Evolutionary conservation across 2,329 filamentous ascomycete species (phyloP), one percentile per base, ranked within the genome.

Genomic region (Verticillium albo-atrum): DNA sequence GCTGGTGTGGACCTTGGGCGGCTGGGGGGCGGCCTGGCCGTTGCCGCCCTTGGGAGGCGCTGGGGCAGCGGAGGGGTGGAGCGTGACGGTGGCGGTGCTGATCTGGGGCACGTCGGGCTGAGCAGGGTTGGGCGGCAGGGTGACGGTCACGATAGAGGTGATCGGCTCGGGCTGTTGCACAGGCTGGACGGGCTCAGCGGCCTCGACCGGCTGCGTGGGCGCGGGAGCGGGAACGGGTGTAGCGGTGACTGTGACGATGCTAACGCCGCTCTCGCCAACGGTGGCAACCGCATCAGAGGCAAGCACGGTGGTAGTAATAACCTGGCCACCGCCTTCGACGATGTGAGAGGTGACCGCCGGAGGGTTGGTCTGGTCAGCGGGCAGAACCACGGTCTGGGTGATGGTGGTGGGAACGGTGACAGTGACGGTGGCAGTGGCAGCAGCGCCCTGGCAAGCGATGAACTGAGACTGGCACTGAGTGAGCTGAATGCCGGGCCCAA

Each of bases 391-490:
- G 10, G 62, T 64, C 57, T 61, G 61, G 10, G 61, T 64, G 9
- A 63, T 27, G n/a, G 62, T 63, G 25, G 54, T 60, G 20, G 62
- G 62, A 15, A 63, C 62, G 6, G 61, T 42, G 25, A 63, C 61
- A 3, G 61, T 63, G n/a, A 61, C 59, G 15, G 61, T 64, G n/a
- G 59, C 61, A 26, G 59, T 63, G 47, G 58, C 62, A 10, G 62
- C 62, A 12, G 62, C 59, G 47, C 57, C 58, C 47, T 63, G 57
- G 61, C 62, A 64, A 27, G 59, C 59, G 12, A 61, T 25, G 20
- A 63, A 54, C 32, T 64, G 62, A 20, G 62, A 61, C 61, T 62
- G 61, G 59, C 62, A 64, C 59, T 64, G 62, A 6, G 62, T 63
- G n/a, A 64, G 47, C 54, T 61, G 57, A 53, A 64, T 61, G 55